Evolutionary conservation across 2,329 filamentous ascomycete genomes (phyloP).

Genomic region (Talaromyces sp.): DNA sequence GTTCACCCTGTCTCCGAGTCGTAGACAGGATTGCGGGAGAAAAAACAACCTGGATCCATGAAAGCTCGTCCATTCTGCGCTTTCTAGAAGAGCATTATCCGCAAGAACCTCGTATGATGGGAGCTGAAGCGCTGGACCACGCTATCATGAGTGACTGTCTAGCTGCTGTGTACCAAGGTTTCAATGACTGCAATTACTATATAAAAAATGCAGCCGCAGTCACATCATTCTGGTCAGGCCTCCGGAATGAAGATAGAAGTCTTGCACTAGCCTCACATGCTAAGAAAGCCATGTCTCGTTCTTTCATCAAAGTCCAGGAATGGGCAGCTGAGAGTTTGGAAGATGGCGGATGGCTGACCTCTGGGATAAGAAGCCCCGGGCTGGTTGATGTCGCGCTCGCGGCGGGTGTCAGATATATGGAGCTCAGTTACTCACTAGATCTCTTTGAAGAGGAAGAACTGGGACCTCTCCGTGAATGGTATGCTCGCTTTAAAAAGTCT

Average conservation of each 20-base stretch:
- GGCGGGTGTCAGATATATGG: conserved; percentile 1
- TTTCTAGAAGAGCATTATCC: background rate
- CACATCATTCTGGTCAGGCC: background rate
- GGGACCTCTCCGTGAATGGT: background rate
- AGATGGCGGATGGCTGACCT: background rate
- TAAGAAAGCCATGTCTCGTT: background rate
- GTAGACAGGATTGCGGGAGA: background rate
- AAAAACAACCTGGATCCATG: background rate
- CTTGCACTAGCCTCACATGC: background rate
- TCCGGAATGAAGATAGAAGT: background rate
- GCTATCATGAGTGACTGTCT: background rate
- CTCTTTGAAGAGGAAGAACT: background rate
- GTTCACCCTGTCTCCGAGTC: background rate
- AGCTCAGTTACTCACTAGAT: background rate
- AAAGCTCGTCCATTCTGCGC: background rate
- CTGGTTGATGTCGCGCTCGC: background rate
- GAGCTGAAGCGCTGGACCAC: background rate
- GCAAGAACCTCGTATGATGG: background rate
- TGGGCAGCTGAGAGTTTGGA: background rate
- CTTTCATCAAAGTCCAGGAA: background rate
- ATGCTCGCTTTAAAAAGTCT: background rate
- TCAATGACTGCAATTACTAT: background rate
- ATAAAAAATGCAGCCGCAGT: background rate
- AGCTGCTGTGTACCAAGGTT: background rate
- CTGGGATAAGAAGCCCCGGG: background rate